phyloP scores from a whole-genome alignment of 73 alveolate species.

The Paramecium sonneborni region DNA sequence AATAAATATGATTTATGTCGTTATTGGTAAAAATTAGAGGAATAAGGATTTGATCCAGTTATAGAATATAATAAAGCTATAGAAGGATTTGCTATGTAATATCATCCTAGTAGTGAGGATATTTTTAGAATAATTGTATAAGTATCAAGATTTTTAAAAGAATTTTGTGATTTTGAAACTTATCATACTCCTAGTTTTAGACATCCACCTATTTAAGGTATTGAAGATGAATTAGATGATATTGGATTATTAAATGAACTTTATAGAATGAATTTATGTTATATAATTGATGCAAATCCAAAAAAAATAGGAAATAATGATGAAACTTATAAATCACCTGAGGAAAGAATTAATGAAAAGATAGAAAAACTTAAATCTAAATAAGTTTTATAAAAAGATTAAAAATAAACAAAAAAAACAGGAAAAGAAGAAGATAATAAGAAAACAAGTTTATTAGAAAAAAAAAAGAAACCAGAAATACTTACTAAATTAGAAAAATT shows the following conservation, averaged over 20 bases:
- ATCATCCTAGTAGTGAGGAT: constrained; percentile 77
- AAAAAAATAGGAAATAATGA: constrained; percentile 65
- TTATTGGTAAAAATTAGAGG: constrained; percentile 75
- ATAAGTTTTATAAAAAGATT: constrained; percentile 8
- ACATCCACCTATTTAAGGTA: constrained; percentile 80
- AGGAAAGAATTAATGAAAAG: constrained; percentile 56
- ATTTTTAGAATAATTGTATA: constrained; percentile 75
- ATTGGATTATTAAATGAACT: constrained; percentile 75
- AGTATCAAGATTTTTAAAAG: constrained; percentile 76
- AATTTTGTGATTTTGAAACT: constrained; percentile 79
- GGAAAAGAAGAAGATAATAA: constrained; percentile 55
- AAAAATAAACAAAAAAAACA: not conserved
- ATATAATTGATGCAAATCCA: constrained; percentile 59
- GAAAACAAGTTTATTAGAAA: not conserved
- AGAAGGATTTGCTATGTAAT: constrained; percentile 76
- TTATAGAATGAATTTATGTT: constrained; percentile 61
- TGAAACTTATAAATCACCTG: constrained; percentile 60
- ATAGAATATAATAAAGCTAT: constrained; percentile 78
- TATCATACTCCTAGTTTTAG: constrained; percentile 74
- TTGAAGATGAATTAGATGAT: constrained; percentile 70
- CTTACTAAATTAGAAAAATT: constrained; percentile 43
- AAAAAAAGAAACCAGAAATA: constrained; percentile 44
- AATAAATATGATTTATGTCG: constrained; percentile 74
- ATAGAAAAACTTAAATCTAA: constrained; percentile 34
- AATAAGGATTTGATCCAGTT: constrained; percentile 80